Evolutionary conservation across 73 alveolate genomes (phyloP).

Genomic region (Tetrahymena thermophila): DNA sequence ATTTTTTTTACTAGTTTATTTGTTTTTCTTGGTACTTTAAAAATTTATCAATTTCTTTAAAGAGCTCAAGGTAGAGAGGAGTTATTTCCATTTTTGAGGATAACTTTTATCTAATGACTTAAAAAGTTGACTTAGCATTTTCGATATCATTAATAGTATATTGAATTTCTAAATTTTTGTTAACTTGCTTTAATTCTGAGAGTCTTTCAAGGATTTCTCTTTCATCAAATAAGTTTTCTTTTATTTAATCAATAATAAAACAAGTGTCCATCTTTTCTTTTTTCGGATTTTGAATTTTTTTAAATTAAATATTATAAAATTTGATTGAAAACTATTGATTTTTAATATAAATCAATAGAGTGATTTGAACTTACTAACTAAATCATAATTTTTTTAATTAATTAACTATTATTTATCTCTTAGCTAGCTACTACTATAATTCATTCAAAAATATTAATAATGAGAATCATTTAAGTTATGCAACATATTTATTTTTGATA

Average conservation of each 20-base stretch:
- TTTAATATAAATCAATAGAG: neutral
- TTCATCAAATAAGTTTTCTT: neutral
- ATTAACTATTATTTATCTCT: neutral
- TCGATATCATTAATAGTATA: neutral
- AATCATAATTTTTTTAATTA: no score
- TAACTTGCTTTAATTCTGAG: neutral
- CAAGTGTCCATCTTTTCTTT: neutral
- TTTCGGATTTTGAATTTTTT: neutral
- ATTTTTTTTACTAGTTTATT: neutral
- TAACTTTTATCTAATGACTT: neutral
- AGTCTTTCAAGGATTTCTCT: neutral
- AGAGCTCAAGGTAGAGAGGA: neutral
- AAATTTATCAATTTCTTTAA: neutral
- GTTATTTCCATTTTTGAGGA: neutral
- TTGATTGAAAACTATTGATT: neutral
- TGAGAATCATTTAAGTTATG: no score
- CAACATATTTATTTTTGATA: neutral
- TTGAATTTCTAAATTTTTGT: neutral
- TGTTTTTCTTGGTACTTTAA: neutral
- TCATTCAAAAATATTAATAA: no score
- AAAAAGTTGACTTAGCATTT: neutral
- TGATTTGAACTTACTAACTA: neutral
- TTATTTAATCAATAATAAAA: neutral
- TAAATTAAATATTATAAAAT: neutral
- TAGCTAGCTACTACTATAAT: neutral